Conservation (phyloP, 2,329 filamentous ascomycete genomes). For the Orbilia oligospora region DNA sequence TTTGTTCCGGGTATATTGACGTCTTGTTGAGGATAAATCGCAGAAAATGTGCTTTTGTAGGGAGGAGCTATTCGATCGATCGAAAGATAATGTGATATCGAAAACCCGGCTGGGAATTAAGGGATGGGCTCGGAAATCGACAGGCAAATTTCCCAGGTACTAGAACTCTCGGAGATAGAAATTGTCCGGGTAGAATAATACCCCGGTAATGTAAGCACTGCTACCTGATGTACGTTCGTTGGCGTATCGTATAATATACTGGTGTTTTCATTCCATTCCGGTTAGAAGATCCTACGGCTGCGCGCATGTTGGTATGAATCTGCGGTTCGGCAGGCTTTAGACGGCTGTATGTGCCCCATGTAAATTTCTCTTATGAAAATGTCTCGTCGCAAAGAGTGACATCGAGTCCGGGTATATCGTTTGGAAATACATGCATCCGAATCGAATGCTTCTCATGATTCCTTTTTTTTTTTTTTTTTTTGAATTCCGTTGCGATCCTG, state of each 20-base stretch:
- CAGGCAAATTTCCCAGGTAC: not conserved
- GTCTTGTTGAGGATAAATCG: conserved; percentile 8
- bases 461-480: not conserved
- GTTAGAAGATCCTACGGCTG: conserved; percentile 1
- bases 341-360: not conserved
- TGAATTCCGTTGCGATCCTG: not conserved
- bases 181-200: not conserved
- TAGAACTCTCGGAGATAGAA: not conserved
- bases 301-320: not conserved
- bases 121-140: not conserved
- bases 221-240: not conserved
- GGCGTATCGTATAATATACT: not conserved
- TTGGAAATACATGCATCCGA: not conserved
- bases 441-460: no score
- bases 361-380: not conserved
- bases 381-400: not conserved
- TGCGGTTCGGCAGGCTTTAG: conserved; percentile 1
- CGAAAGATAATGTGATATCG: not conserved
- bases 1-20: conserved; percentile 2
- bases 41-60: not conserved
- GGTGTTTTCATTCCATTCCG: not conserved
- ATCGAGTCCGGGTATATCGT: not conserved
- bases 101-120: not conserved
- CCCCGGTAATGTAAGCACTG: not conserved
- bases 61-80: not conserved